Conservation (phyloP, 805 yeast species). For the Saturnispora ahearnii region DNA sequence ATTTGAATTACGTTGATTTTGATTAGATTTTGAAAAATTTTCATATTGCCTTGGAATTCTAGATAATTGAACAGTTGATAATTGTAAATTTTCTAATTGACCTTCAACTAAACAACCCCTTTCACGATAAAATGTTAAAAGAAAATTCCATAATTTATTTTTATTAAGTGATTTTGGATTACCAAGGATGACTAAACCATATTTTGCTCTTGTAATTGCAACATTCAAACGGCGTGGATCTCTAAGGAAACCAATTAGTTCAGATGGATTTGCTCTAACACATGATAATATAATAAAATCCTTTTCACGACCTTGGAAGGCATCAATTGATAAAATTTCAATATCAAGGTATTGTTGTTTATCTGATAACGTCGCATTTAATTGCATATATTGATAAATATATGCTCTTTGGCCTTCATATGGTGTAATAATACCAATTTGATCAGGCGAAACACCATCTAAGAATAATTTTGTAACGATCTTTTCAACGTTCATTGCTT, state of each 20-base stretch:
- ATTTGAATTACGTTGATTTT: slow-evolving; percentile 7
- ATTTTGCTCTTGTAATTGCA: slow-evolving; percentile 81
- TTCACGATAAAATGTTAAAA: slow-evolving; percentile 71
- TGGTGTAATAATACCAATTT: slow-evolving; percentile 90
- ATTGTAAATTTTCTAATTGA: slow-evolving; percentile 66
- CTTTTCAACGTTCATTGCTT: slow-evolving; percentile 82
- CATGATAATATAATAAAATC: slow-evolving; percentile 44
- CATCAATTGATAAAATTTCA: slow-evolving; percentile 77
- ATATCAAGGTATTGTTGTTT: slow-evolving; percentile 58
- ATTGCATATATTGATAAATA: slow-evolving; percentile 65
- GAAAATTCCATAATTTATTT: slow-evolving; percentile 68
- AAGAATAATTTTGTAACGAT: slow-evolving; percentile 61
- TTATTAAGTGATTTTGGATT: slow-evolving; percentile 70
- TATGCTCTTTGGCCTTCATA: slow-evolving; percentile 91
- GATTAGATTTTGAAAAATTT: not conserved
- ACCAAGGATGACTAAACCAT: slow-evolving; percentile 73
- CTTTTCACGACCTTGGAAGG: slow-evolving; percentile 53
- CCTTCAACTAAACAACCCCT: slow-evolving; percentile 89
- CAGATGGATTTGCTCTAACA: slow-evolving; percentile 59
- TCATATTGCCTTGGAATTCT: slow-evolving; percentile 12
- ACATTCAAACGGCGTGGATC: slow-evolving; percentile 86
- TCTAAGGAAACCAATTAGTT: slow-evolving; percentile 71
- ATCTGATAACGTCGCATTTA: slow-evolving; percentile 55
- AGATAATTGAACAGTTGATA: slow-evolving; percentile 51
- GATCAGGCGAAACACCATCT: slow-evolving; percentile 70